These are phyloP conservation scores for Leccinum obscurum DNA, from an alignment of 768 basidiomycete genomes.

Conservation along the genomic window DNA sequence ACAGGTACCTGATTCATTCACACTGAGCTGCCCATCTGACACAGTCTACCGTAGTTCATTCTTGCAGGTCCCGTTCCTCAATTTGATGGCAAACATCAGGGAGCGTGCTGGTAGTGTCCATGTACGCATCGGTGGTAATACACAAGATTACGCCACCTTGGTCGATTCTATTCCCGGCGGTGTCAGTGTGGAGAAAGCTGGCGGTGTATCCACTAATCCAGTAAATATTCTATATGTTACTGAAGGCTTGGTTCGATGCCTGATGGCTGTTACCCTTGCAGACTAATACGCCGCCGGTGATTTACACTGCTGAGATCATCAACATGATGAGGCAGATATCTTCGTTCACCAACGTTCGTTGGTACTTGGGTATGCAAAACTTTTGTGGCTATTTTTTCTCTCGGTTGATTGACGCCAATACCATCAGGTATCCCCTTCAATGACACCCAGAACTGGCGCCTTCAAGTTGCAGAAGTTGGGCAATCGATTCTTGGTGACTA, in stretches of 20 bases:
- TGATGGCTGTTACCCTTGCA: background rate
- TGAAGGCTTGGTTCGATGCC: background rate
- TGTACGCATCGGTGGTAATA: conserved; percentile 79
- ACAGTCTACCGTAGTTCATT: conserved; percentile 38
- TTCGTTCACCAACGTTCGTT: conserved; percentile 55
- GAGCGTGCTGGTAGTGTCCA: conserved; percentile 60
- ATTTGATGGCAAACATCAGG: conserved; percentile 72
- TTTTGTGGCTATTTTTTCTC: background rate
- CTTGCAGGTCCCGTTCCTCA: conserved; percentile 68
- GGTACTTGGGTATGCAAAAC: conserved; percentile 53
- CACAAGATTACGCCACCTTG: conserved; percentile 63
- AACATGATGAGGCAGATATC: conserved; percentile 64
- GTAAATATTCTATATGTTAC: conserved; percentile 24
- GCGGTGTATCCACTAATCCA: conserved; percentile 36
- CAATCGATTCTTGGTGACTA: conserved; percentile 63
- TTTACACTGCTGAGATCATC: conserved; percentile 65
- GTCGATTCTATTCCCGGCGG: conserved; percentile 50
- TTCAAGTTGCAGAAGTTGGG: conserved; percentile 56
- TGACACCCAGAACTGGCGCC: conserved; percentile 50
- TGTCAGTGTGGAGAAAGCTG: conserved; percentile 51
- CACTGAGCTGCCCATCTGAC: background rate
- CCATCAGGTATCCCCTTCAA: conserved; percentile 62
- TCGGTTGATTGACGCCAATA: conserved; percentile 12
- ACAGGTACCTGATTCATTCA: conserved; percentile 13
- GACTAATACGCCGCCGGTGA: conserved; percentile 39